Evolutionary conservation across 2,329 filamentous ascomycete species (phyloP).

Genomic region (Fusarium sp.): DNA sequence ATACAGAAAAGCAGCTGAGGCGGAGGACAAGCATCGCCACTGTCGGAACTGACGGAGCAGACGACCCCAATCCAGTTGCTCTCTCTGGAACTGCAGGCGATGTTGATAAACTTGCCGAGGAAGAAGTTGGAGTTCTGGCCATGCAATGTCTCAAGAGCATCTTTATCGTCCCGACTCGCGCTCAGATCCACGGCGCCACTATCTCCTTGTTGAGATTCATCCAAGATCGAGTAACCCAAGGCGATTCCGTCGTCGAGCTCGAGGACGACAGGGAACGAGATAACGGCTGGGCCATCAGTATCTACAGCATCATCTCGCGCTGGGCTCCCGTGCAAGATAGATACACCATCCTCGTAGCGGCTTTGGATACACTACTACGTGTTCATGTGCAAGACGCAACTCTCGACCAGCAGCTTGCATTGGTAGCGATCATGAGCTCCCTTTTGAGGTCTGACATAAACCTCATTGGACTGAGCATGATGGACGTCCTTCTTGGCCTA

Average conservation of each 20-base stretch:
- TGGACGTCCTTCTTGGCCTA: slow-evolving; percentile 89
- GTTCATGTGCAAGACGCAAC: slow-evolving; percentile 76
- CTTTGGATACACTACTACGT: slow-evolving; percentile 79
- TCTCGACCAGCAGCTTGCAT: slow-evolving; percentile 76
- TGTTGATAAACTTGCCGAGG: slow-evolving; percentile 88
- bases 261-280: slow-evolving; percentile 57
- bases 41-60: slow-evolving; percentile 69
- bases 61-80: slow-evolving; percentile 74
- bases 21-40: slow-evolving; percentile 84
- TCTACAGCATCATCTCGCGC: slow-evolving; percentile 81
- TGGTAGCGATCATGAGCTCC: slow-evolving; percentile 82
- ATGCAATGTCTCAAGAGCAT: slow-evolving; percentile 88
- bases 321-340: slow-evolving; percentile 96
- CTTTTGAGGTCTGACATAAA: slow-evolving; percentile 90
- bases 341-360: slow-evolving; percentile 86
- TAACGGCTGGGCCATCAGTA: slow-evolving; percentile 80
- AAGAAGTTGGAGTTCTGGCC: slow-evolving; percentile 86
- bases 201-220: slow-evolving; percentile 80
- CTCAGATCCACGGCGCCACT: slow-evolving; percentile 83
- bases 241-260: slow-evolving; percentile 64
- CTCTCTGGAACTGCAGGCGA: slow-evolving; percentile 85
- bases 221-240: slow-evolving; percentile 65
- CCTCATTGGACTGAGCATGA: slow-evolving; percentile 93
- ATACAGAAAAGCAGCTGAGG: slow-evolving; percentile 70
- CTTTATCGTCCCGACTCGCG: slow-evolving; percentile 82